phyloP scores from a whole-genome alignment of 1,284 basidiomycete genomes.

The Sporisorium graminicola region DNA sequence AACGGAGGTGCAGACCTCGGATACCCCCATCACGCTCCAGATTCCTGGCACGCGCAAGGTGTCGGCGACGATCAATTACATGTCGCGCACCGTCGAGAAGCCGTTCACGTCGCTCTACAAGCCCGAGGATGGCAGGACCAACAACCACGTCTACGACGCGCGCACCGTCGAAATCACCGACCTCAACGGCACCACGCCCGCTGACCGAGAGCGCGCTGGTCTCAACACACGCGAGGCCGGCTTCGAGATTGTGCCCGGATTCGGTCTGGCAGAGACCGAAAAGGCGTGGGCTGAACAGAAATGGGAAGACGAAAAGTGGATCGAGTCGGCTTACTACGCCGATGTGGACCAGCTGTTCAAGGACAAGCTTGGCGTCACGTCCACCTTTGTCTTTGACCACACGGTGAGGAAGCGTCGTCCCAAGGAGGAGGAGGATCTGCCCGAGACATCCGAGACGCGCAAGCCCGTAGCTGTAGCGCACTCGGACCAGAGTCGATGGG shows the following conservation, averaged over 20 bases:
- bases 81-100: slow-evolving; percentile 47
- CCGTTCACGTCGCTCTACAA: slow-evolving; percentile 41
- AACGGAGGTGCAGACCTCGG: slow-evolving; percentile 8
- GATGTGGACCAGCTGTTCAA: slow-evolving; percentile 57
- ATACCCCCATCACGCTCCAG: slow-evolving; percentile 24
- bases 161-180: slow-evolving; percentile 50
- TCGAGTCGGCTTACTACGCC: slow-evolving; percentile 52
- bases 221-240: slow-evolving; percentile 51
- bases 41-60: slow-evolving; percentile 40
- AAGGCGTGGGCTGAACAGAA: slow-evolving; percentile 45
- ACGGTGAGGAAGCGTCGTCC: slow-evolving; percentile 55
- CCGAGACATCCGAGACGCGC: slow-evolving; percentile 49
- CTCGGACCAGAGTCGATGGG: slow-evolving; percentile 55
- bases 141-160: slow-evolving; percentile 48
- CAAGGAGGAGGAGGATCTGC: slow-evolving; percentile 35
- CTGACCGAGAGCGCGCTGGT: slow-evolving; percentile 34
- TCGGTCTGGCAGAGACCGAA: slow-evolving; percentile 30
- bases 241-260: slow-evolving; percentile 57
- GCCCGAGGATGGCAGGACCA: slow-evolving; percentile 32
- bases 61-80: slow-evolving; percentile 54
- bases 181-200: slow-evolving; percentile 31
- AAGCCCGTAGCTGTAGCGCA: slow-evolving; percentile 54
- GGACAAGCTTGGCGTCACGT: slow-evolving; percentile 49
- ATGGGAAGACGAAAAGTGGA: slow-evolving; percentile 53
- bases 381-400: slow-evolving; percentile 62